phyloP scores from a whole-genome alignment of 2,329 filamentous ascomycete genomes.

The Fusarium marasasianum region DNA sequence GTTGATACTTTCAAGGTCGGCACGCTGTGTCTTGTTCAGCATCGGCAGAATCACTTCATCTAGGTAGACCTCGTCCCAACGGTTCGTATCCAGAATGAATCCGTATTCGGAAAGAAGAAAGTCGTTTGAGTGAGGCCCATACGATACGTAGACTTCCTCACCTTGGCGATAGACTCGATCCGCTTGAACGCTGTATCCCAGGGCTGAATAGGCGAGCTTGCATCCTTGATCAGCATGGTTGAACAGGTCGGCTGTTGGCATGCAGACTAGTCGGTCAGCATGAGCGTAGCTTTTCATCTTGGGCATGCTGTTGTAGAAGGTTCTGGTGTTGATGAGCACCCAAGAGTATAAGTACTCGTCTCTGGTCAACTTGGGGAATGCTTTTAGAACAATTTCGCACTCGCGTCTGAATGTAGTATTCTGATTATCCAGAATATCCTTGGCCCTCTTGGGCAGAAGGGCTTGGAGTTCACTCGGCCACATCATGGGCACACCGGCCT shows the following conservation, averaged over 20 bases:
- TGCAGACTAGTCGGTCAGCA: slow-evolving; percentile 73
- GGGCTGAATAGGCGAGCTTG: slow-evolving; percentile 59
- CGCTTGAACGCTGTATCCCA: slow-evolving; percentile 63
- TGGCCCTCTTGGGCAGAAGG: slow-evolving; percentile 57
- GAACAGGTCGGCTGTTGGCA: slow-evolving; percentile 78
- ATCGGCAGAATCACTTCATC: slow-evolving; percentile 58
- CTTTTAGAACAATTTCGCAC: slow-evolving; percentile 49
- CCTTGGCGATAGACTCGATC: slow-evolving; percentile 61
- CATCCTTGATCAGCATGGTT: slow-evolving; percentile 65
- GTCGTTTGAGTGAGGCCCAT: slow-evolving; percentile 77
- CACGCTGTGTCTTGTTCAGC: slow-evolving; percentile 50
- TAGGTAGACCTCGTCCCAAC: slow-evolving; percentile 60
- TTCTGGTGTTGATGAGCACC: slow-evolving; percentile 70
- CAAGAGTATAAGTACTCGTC: slow-evolving; percentile 64
- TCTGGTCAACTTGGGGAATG: slow-evolving; percentile 46
- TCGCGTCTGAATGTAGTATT: slow-evolving; percentile 52
- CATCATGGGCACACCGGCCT: slow-evolving; percentile 50
- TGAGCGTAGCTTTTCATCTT: slow-evolving; percentile 54
- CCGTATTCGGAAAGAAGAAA: slow-evolving; percentile 76
- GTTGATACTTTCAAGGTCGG: slow-evolving; percentile 54
- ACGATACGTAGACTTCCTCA: slow-evolving; percentile 75
- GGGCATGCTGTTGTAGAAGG: slow-evolving; percentile 66
- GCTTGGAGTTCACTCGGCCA: slow-evolving; percentile 58
- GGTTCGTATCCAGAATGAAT: slow-evolving; percentile 59
- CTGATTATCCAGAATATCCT: slow-evolving; percentile 64